Conservation (phyloP, 2,329 filamentous ascomycete species). For the Rugonectria rugulosa region DNA sequence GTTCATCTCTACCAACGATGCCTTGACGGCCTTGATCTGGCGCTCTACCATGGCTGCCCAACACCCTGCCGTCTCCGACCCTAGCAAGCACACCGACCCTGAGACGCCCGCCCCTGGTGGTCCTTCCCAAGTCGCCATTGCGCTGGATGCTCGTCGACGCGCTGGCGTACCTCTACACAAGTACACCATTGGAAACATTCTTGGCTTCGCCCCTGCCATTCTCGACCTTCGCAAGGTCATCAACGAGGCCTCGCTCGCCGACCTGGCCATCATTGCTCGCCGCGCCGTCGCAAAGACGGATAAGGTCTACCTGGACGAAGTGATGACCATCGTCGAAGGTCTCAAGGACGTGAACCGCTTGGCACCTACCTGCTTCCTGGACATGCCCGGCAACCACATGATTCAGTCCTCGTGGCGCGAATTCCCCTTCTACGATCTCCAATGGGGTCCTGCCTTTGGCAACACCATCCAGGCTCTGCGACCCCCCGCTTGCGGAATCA, state of each 20-base stretch:
- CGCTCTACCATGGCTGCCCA: constrained; percentile 20
- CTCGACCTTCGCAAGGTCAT: constrained; percentile 18
- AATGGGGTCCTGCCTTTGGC: constrained; percentile 19
- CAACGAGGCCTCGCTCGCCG: constrained; percentile 19
- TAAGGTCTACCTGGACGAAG: constrained; percentile 10
- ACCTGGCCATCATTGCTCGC: constrained; percentile 17
- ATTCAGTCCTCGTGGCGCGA: constrained; percentile 20
- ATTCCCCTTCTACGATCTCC: constrained; percentile 22
- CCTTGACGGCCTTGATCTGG: constrained; percentile 22
- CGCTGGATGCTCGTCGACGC: constrained; percentile 20
- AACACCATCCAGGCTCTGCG: constrained; percentile 13
- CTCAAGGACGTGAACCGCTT: constrained; percentile 16
- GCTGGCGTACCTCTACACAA: constrained; percentile 17
- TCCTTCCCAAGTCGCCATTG: constrained; percentile 15
- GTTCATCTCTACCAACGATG: constrained; percentile 21
- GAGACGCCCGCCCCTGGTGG: constrained; percentile 5
- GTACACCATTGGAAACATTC: constrained; percentile 21
- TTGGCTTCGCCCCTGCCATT: constrained; percentile 20
- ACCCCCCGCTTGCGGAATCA: constrained; percentile 14
- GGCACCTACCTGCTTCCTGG: constrained; percentile 15
- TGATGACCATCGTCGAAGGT: constrained; percentile 14
- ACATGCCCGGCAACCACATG: constrained; percentile 24
- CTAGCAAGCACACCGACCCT: neutral
- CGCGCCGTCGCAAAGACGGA: constrained; percentile 14
- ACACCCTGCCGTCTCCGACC: constrained; percentile 5